A percentile compares a stretch with the other conserved stretches of the same genome.
These are phyloP conservation scores for Sclerotinia nivalis DNA, from an alignment of 2,329 filamentous ascomycete species.

Conservation along the genomic window DNA sequence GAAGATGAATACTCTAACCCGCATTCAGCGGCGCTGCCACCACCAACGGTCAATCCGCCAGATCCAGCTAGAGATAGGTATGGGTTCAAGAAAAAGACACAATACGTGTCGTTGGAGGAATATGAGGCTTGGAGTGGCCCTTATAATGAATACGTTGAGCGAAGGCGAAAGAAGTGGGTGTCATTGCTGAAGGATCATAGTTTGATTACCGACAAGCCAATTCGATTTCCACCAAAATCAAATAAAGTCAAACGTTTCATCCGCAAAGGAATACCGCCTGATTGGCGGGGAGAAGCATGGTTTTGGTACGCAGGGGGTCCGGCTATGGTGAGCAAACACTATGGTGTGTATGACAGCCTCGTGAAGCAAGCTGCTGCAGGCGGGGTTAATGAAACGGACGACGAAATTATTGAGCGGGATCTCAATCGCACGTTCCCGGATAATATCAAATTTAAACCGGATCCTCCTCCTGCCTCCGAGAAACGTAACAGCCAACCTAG, in stretches of 20 bases:
- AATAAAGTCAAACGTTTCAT: constrained; percentile 87
- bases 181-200: constrained; percentile 74
- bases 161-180: constrained; percentile 80
- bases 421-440: constrained; percentile 93
- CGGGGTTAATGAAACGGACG: constrained; percentile 67
- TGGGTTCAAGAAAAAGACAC: constrained; percentile 86
- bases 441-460: constrained; percentile 84
- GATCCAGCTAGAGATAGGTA: constrained; percentile 68
- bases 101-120: constrained; percentile 72
- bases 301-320: constrained; percentile 94
- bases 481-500: constrained; percentile 39
- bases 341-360: constrained; percentile 73
- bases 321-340: constrained; percentile 71
- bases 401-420: constrained; percentile 91
- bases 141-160: constrained; percentile 74
- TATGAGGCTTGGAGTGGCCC: constrained; percentile 79
- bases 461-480: constrained; percentile 38
- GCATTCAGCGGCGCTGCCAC: constrained; percentile 24
- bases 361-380: constrained; percentile 62
- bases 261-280: constrained; percentile 88
- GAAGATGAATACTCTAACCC: constrained; percentile 27
- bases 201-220: constrained; percentile 69
- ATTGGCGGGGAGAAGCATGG: constrained; percentile 95
- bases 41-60: constrained; percentile 26
- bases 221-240: constrained; percentile 75